A percentile compares a stretch with the other conserved stretches of the same genome.
Evolutionary conservation across 352 stramenopile genomes (phyloP).

Genomic region (Globisporangium mamillatum): DNA sequence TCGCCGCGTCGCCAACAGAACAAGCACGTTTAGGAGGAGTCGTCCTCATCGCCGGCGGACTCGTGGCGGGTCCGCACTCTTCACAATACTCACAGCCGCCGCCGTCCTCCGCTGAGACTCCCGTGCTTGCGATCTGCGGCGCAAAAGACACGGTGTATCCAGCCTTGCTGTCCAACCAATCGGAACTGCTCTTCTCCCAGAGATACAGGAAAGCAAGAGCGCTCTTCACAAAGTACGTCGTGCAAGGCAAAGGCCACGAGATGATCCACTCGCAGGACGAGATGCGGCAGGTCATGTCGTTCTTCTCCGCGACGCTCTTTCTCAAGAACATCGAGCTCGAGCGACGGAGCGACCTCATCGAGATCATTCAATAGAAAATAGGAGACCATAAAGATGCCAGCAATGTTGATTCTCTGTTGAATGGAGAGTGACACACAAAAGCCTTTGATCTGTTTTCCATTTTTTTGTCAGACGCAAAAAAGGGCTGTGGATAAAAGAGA

Average conservation of each 20-base stretch:
- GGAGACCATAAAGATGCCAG: not conserved
- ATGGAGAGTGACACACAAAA: not conserved
- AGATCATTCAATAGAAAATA: conserved; percentile 26
- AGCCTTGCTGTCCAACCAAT: conserved; percentile 24
- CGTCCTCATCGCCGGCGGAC: conserved; percentile 48
- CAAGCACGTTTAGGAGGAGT: conserved; percentile 41
- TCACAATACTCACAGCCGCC: not conserved
- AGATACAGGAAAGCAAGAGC: conserved; percentile 17
- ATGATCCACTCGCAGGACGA: conserved; percentile 52
- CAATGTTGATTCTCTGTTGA: not conserved
- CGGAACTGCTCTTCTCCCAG: conserved; percentile 25
- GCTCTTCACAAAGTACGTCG: conserved; percentile 15
- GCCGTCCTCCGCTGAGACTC: conserved; percentile 28
- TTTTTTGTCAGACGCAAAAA: not conserved
- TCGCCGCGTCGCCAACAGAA: not conserved
- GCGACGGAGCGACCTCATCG: conserved; percentile 49
- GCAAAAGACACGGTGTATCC: conserved; percentile 39
- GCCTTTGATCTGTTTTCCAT: not conserved
- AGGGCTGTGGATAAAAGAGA: not conserved
- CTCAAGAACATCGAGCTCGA: conserved; percentile 53
- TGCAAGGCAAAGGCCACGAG: conserved; percentile 39
- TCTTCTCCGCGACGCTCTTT: conserved; percentile 49
- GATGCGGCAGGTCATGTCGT: conserved; percentile 60
- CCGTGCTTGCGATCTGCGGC: conserved; percentile 44
- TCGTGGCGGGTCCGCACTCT: conserved; percentile 33